Percentiles rank a stretch among this genome's conserved stretches.
These are phyloP conservation scores for Talaromyces sp. DNA, from an alignment of 2,329 filamentous ascomycete genomes.

Conservation along the genomic window DNA sequence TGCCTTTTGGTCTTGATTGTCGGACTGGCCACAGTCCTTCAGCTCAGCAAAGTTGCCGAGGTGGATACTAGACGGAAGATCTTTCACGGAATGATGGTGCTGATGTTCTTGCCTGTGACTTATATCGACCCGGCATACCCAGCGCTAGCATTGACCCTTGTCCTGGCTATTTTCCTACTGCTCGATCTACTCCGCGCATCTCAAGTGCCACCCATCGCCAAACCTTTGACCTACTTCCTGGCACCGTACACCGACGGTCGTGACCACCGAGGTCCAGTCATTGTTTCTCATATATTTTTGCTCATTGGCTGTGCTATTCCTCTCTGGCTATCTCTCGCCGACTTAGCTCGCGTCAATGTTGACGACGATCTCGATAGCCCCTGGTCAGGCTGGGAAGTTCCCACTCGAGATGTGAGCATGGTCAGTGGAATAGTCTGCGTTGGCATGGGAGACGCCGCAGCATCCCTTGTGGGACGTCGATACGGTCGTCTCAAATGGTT, in stretches of 20 bases:
- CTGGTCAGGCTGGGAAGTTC: conserved; percentile 73
- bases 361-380: conserved; percentile 38
- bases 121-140: conserved; percentile 85
- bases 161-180: conserved; percentile 80
- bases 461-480: conserved; percentile 81
- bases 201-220: conserved; percentile 85
- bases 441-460: conserved; percentile 90
- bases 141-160: conserved; percentile 73
- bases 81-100: conserved; percentile 98
- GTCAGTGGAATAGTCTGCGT: conserved; percentile 90
- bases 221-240: conserved; percentile 80
- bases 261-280: conserved; percentile 88
- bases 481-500: conserved; percentile 89
- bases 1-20: conserved; percentile 67
- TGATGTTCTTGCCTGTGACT: conserved; percentile 84
- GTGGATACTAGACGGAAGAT: conserved; percentile 96
- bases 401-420: conserved; percentile 77
- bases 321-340: conserved; percentile 81
- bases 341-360: conserved; percentile 57
- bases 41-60: conserved; percentile 73
- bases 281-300: conserved; percentile 93
- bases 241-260: conserved; percentile 92
- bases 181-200: conserved; percentile 87
- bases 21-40: conserved; percentile 73
- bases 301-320: conserved; percentile 94